A percentile compares a stretch with the other conserved stretches of the same genome.
phyloP scores from a whole-genome alignment of 1,139 yeast species.

The Spencermartinsiella ligniputridi region DNA sequence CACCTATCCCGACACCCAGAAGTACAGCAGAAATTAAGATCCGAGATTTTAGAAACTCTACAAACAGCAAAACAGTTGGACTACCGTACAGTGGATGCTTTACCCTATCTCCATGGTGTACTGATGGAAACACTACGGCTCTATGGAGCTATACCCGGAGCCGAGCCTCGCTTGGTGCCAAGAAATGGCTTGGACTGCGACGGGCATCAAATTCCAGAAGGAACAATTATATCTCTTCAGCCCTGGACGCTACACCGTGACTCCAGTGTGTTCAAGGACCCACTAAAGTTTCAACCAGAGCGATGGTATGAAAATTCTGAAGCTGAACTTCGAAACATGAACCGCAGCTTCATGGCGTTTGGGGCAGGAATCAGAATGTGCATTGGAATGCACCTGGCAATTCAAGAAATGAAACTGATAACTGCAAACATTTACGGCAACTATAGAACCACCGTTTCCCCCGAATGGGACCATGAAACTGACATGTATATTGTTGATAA shows the following conservation, averaged over 20 bases:
- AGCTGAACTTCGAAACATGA: slow-evolving; percentile 43
- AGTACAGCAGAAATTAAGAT: slow-evolving; percentile 41
- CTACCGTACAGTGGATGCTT: slow-evolving; percentile 41
- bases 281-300: slow-evolving; percentile 52
- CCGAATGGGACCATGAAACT: slow-evolving; percentile 28
- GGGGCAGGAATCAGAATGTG: slow-evolving; percentile 78
- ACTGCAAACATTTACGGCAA: slow-evolving; percentile 52
- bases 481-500: slow-evolving; percentile 35
- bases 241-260: slow-evolving; percentile 64
- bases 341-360: slow-evolving; percentile 58
- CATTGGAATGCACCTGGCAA: slow-evolving; percentile 64
- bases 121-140: slow-evolving; percentile 55
- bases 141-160: slow-evolving; percentile 71
- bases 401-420: slow-evolving; percentile 60
- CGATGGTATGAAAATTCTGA: slow-evolving; percentile 52
- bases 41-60: slow-evolving; percentile 38
- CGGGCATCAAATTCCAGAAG: slow-evolving; percentile 41
- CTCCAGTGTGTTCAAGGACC: slow-evolving; percentile 45
- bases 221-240: slow-evolving; percentile 57
- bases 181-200: slow-evolving; percentile 26
- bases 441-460: slow-evolving; percentile 35
- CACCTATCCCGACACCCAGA: slow-evolving; percentile 50
- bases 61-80: slow-evolving; percentile 22
- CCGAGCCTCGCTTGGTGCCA: slow-evolving; percentile 59
- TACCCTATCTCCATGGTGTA: slow-evolving; percentile 55